phyloP scores from a whole-genome alignment of 2,329 filamentous ascomycete genomes.

The Davidsoniella australis region DNA sequence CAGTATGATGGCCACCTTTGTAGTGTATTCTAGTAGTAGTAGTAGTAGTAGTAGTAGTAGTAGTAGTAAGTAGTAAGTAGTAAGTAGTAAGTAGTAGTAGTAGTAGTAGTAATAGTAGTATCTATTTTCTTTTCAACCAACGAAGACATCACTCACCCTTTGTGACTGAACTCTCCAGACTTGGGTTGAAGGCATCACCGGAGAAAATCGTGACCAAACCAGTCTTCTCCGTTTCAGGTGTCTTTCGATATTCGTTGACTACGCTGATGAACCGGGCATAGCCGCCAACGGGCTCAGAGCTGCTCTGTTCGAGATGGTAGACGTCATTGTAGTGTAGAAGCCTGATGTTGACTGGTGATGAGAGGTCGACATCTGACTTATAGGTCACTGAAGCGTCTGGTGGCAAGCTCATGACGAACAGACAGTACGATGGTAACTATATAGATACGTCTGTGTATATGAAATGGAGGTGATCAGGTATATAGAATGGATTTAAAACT shows the following conservation, averaged over 20 bases:
- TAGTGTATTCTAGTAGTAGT: not conserved
- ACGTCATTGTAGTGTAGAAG: slow-evolving; percentile 87
- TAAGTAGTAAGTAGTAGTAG: no score
- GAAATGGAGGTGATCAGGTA: no score
- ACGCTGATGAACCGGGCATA: slow-evolving; percentile 65
- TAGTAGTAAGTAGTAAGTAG: no score
- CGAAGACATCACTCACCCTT: slow-evolving; percentile 39
- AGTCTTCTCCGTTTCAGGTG: slow-evolving; percentile 39
- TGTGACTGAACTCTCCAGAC: slow-evolving; percentile 72
- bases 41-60: no score
- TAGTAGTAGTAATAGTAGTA: no score
- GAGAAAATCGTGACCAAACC: slow-evolving; percentile 67
- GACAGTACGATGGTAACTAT: not conserved
- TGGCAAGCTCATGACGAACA: slow-evolving; percentile 1
- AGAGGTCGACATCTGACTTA: slow-evolving; percentile 9
- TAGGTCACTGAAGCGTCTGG: slow-evolving; percentile 8
- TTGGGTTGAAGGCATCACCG: slow-evolving; percentile 84
- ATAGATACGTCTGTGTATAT: not conserved
- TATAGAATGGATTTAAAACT: no score
- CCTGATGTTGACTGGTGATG: slow-evolving; percentile 48
- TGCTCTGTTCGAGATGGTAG: slow-evolving; percentile 64
- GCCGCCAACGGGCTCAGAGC: slow-evolving; percentile 70
- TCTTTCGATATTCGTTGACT: slow-evolving; percentile 54
- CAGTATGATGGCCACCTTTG: not conserved
- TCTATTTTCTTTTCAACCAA: not conserved